Evolutionary conservation across 164 flowering plant genomes (phyloP).

Genomic region (Paratinospora sagittata): DNA sequence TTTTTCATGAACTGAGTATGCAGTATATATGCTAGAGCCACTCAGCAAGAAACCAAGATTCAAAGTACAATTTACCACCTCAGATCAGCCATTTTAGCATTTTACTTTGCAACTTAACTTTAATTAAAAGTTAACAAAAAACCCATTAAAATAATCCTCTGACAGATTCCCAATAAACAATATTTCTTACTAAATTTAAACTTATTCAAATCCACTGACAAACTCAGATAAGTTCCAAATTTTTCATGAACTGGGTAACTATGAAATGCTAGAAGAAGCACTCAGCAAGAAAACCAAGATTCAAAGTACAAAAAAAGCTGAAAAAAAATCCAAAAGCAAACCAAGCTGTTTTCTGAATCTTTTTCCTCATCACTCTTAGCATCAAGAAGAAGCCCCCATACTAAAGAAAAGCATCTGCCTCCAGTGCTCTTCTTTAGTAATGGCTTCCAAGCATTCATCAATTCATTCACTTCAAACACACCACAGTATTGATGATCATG

Average conservation of each 20-base stretch:
- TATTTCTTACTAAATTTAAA: too few relatives aligned
- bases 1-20: neutral
- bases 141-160: too few relatives aligned
- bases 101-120: too few relatives aligned
- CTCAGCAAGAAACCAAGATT: neutral
- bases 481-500: neutral
- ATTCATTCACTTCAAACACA: neutral
- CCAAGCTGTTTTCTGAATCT: neutral
- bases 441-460: neutral
- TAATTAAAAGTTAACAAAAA: too few relatives aligned
- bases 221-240: too few relatives aligned
- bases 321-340: conserved; percentile 9
- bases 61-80: too few relatives aligned
- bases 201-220: too few relatives aligned
- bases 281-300: too few relatives aligned
- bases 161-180: too few relatives aligned
- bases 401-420: conserved; percentile 1
- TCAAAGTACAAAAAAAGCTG: conserved; percentile 9
- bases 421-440: neutral
- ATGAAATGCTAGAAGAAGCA: too few relatives aligned
- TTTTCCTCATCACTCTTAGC: neutral
- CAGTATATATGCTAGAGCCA: neutral
- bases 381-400: neutral
- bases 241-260: too few relatives aligned
- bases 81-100: too few relatives aligned